Evolutionary conservation across 169 alveolate genomes (phyloP), one percentile per base, ranked within the genome.

Genomic region (Plasmodium vinckei): DNA sequence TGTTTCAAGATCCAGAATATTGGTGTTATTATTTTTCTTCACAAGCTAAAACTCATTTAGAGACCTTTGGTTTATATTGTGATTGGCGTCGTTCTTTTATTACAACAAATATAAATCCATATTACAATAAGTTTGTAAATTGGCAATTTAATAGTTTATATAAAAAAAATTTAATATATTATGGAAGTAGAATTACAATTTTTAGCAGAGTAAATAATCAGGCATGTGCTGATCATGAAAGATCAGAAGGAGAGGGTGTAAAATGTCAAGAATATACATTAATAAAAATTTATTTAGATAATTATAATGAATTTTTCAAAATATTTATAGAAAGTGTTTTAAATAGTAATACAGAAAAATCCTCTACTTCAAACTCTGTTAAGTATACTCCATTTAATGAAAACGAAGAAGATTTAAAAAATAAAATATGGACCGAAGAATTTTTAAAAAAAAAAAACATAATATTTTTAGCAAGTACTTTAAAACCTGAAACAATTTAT

Each of bases 401-500:
- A 42, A n/a, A 87, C 17, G 77, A 72, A 42, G 17, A n/a, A 25
- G 19, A 42, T 9, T 51, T 54, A 61, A 49, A 71, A 59, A 63
- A 59, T 39, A n/a, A 65, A 19, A 77, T 87, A 19, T 64, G 39
- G 27, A 75, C 46, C 21, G 60, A 42, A 25, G 39, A 49, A 2
- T 70, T 63, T 57, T 59, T 70, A 49, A 47, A 27, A 49, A 64
- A 63, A 27, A 59, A 65, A 61, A 71, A 68, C 46, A 57, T 72
- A 5, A 63, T 87, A 92, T 92, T 98, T 70, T 98, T 98, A 15
- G 99, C 99, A 6, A 99, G 99, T 1, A 99, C 99, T 1, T 93
- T 99, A 87, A 97, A 99, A 88, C 99, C 99, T 19, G 99, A 99
- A 94, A 99, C 99, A 65, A 98, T 98, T 98, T 99, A 98, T 93